Conservation (phyloP, 2,329 filamentous ascomycete genomes). For the Rosellinia necatrix region DNA sequence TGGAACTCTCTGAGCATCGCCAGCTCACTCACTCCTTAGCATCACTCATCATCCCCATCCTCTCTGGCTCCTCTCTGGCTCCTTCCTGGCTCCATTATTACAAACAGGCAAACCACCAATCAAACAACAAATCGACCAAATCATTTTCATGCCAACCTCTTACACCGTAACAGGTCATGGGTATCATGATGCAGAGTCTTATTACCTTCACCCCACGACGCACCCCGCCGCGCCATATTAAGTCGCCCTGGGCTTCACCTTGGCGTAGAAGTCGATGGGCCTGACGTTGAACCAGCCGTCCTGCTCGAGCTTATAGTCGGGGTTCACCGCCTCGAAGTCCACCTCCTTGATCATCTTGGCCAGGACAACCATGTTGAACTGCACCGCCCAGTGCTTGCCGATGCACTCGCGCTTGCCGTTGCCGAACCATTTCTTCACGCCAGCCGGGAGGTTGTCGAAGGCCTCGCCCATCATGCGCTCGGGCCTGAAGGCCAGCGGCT, state of each 20-base stretch:
- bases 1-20: too few relatives aligned
- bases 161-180: slow-evolving; percentile 2
- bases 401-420: slow-evolving; percentile 58
- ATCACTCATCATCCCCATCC: too few relatives aligned
- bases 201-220: too few relatives aligned
- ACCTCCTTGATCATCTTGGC: slow-evolving; percentile 50
- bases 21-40: too few relatives aligned
- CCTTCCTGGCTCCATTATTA: slow-evolving; percentile 9
- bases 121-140: background rate
- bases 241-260: slow-evolving; percentile 45
- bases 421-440: slow-evolving; percentile 56
- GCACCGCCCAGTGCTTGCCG: slow-evolving; percentile 56
- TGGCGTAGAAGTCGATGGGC: slow-evolving; percentile 52
- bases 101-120: too few relatives aligned
- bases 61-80: too few relatives aligned
- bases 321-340: slow-evolving; percentile 51
- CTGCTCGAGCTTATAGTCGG: slow-evolving; percentile 47
- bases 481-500: slow-evolving; percentile 51
- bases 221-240: slow-evolving; percentile 3
- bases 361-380: slow-evolving; percentile 49
- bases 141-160: background rate
- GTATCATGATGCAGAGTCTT: slow-evolving; percentile 11
- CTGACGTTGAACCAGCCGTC: slow-evolving; percentile 59
- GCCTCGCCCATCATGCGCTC: slow-evolving; percentile 55
- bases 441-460: slow-evolving; percentile 49